Evolutionary conservation across 768 basidiomycete species (phyloP).

Genomic region (Phaffia australis): DNA sequence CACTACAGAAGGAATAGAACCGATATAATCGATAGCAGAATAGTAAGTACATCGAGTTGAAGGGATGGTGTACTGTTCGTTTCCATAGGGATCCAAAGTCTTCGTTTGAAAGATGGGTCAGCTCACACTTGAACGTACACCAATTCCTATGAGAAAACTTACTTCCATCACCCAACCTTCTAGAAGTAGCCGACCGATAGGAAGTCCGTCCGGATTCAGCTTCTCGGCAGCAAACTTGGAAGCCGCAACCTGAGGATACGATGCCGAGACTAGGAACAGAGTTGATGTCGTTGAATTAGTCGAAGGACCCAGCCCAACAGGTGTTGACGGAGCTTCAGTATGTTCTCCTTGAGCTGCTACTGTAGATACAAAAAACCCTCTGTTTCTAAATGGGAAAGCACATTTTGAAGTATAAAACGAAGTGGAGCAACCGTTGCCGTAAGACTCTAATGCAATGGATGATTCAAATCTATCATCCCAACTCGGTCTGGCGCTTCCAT

Average conservation of each 20-base stretch:
- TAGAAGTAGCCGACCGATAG: conserved; percentile 68
- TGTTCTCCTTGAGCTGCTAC: conserved; percentile 48
- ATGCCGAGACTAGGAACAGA: conserved; percentile 72
- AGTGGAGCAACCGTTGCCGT: conserved; percentile 62
- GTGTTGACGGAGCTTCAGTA: conserved; percentile 31
- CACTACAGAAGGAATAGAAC: conserved; percentile 69
- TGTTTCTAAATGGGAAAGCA: conserved; percentile 79
- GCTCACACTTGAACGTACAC: background rate
- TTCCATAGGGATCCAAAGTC: conserved; percentile 88
- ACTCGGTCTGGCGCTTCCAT: conserved; percentile 48
- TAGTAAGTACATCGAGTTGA: conserved; percentile 79
- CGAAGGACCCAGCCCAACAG: conserved; percentile 31
- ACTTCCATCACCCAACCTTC: conserved; percentile 68
- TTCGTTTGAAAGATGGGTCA: conserved; percentile 40
- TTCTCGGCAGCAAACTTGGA: conserved; percentile 52
- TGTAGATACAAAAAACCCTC: conserved; percentile 74
- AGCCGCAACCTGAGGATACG: conserved; percentile 42
- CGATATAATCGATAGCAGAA: conserved; percentile 74
- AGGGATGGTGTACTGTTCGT: conserved; percentile 86
- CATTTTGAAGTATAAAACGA: conserved; percentile 61
- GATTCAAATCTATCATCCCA: conserved; percentile 81
- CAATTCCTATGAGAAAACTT: background rate
- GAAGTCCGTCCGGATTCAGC: conserved; percentile 63
- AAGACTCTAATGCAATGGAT: conserved; percentile 59
- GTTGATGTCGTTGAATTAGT: conserved; percentile 45